These are phyloP conservation scores for Rhodotorula diobovata DNA, from an alignment of 768 basidiomycete species.

Conservation along the genomic window DNA sequence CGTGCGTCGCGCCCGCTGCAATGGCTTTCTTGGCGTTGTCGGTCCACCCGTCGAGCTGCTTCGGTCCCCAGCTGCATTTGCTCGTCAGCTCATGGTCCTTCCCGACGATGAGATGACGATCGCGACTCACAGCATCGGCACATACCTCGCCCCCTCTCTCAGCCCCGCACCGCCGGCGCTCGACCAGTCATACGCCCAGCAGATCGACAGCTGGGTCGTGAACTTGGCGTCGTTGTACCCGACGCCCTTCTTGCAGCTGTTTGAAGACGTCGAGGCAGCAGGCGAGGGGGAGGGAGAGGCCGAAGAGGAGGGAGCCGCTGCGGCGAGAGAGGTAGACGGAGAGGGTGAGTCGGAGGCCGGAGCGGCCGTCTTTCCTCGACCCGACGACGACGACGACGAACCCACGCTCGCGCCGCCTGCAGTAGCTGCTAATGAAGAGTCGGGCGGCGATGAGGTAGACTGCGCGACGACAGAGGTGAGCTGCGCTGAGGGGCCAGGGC, in stretches of 20 bases:
- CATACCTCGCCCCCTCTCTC: slow-evolving; percentile 13
- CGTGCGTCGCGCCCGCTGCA: slow-evolving; percentile 8
- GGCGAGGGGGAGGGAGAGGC: background rate
- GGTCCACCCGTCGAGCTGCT: slow-evolving; percentile 6
- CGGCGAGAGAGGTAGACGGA: no score
- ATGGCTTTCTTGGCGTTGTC: slow-evolving; percentile 5
- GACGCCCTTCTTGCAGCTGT: slow-evolving; percentile 13
- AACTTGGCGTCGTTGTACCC: slow-evolving; percentile 14
- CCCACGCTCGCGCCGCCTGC: no score
- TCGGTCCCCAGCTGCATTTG: slow-evolving; percentile 9
- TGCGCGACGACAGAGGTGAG: no score
- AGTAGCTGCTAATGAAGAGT: no score
- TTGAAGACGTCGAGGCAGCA: background rate
- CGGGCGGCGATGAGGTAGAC: no score
- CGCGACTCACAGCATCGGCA: slow-evolving; percentile 21
- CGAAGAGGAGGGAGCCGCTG: background rate
- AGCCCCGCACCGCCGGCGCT: background rate
- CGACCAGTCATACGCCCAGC: slow-evolving; percentile 21
- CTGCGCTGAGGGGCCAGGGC: no score
- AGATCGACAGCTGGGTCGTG: background rate
- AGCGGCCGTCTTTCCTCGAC: no score
- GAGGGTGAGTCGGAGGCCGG: background rate
- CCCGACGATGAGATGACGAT: background rate
- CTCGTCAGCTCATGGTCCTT: no score
- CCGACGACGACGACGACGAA: no score